Percentiles rank a stretch among this genome's conserved stretches.
phyloP scores from a whole-genome alignment of 208 protist species.

The Novymonas esmeraldas region DNA sequence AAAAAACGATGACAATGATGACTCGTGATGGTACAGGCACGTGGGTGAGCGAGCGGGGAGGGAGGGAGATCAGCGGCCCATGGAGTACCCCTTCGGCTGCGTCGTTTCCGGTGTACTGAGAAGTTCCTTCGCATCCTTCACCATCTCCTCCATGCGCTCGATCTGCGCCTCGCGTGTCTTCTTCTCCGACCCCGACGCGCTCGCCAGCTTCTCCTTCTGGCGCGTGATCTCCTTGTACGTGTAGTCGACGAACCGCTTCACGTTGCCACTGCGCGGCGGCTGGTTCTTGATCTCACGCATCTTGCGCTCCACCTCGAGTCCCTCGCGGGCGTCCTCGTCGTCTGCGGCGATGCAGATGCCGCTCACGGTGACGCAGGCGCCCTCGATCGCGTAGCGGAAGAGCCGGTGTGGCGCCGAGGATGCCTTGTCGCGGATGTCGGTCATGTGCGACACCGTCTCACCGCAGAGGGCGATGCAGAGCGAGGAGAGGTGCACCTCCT shows the following conservation, averaged over 20 bases:
- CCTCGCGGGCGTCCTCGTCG: constrained; percentile 38
- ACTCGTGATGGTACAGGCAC: too few relatives aligned
- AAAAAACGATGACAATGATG: too few relatives aligned
- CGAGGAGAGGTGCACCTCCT: constrained; percentile 76
- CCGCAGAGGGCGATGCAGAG: constrained; percentile 62
- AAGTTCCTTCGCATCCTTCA: constrained; percentile 65
- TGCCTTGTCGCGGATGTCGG: constrained; percentile 67
- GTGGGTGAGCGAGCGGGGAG: background rate
- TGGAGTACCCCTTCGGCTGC: constrained; percentile 62
- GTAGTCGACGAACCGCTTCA: constrained; percentile 70
- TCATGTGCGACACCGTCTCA: constrained; percentile 49
- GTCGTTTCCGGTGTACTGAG: constrained; percentile 59
- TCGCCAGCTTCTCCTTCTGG: constrained; percentile 66
- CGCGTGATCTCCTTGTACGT: constrained; percentile 72
- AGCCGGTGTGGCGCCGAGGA: constrained; percentile 55
- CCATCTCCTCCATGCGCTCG: constrained; percentile 69
- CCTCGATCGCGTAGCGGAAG: constrained; percentile 78
- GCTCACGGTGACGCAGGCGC: constrained; percentile 63
- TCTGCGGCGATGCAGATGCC: constrained; percentile 38
- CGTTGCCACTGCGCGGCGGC: constrained; percentile 75
- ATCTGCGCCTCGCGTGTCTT: constrained; percentile 47
- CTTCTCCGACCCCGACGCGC: constrained; percentile 49
- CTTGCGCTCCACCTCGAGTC: constrained; percentile 68
- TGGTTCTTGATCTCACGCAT: constrained; percentile 82
- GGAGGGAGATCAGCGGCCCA: constrained; percentile 23